Evolutionary conservation across 2,329 filamentous ascomycete genomes (phyloP), one percentile per base, ranked within the genome.

Genomic region (Trichoderma arundinaceum): DNA sequence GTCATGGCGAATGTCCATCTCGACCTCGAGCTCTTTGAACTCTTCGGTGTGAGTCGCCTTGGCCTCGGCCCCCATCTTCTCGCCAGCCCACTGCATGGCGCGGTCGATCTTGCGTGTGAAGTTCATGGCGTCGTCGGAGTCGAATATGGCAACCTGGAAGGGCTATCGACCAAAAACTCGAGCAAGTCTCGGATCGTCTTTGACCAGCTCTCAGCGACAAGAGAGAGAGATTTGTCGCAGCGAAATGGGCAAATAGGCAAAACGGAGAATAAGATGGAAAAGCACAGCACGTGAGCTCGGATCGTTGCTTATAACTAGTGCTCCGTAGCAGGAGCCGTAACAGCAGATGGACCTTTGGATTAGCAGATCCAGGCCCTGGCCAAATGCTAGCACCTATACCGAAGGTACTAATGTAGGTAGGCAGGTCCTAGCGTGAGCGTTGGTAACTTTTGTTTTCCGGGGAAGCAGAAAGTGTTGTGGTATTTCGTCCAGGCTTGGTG

Each of bases 11-110:
- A 97, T 83, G 66, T 86, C 84, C 93, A 98, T 98, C 80, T 98
- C 94, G 64, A 87, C 83, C 80, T 98, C 94, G 72, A 98, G 81
- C 67, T 87, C 86, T 80, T 92, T 96, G 85, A 98, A 98, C 74
- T 97, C 91, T 60, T 98, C 93, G 0, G 92, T 91, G 69, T 92
- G 88, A 76, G 84, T 88, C 9, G 94, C 97, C 81, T 93, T 95
- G 79, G 89, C 86, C 79, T 97, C 94, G 70, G 87, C 88, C 72
- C 94, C 94, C 92, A 98, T 97, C 80, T 94, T 92, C 82, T 98
- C 94, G 71, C 92, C 92, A 43, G 94, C 92, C 94, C 94, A 98
- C 90, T 98, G 94, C 83, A 94, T 96, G 83, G 96, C 90, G 75
- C 94, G 90, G 80, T 94, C 94, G 76, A 98, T 88, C 77, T 96